Conservation (phyloP, 2,329 filamentous ascomycete species). For the Claviceps africana region DNA sequence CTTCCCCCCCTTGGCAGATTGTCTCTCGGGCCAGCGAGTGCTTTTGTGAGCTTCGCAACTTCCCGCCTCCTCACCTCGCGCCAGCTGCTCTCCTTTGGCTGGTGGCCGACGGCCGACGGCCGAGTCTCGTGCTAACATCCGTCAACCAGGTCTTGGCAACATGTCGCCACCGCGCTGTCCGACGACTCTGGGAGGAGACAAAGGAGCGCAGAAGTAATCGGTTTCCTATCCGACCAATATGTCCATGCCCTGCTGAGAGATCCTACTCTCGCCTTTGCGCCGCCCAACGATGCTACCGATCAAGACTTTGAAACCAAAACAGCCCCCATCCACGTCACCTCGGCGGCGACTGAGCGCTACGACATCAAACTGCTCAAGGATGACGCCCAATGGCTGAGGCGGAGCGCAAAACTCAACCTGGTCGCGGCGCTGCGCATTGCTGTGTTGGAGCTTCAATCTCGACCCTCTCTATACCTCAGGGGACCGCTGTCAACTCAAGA, state of each 20-base stretch:
- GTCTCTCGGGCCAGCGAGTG: slow-evolving; percentile 64
- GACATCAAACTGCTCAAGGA: slow-evolving; percentile 69
- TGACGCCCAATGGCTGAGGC: slow-evolving; percentile 76
- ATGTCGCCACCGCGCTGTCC: slow-evolving; percentile 39
- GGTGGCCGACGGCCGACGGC: background rate
- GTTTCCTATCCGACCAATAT: slow-evolving; percentile 58
- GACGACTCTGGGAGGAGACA: slow-evolving; percentile 44
- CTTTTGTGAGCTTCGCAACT: slow-evolving; percentile 51
- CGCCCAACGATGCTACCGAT: slow-evolving; percentile 48
- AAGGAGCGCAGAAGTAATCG: slow-evolving; percentile 39
- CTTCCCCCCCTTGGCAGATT: slow-evolving; percentile 74
- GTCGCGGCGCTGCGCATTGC: slow-evolving; percentile 67
- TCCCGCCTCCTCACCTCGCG: background rate
- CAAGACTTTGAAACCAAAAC: slow-evolving; percentile 70
- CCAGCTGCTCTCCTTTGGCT: background rate
- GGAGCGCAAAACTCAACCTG: slow-evolving; percentile 64
- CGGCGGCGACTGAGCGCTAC: slow-evolving; percentile 50
- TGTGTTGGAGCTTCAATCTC: slow-evolving; percentile 70
- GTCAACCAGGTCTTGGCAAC: slow-evolving; percentile 43
- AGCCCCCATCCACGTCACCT: slow-evolving; percentile 70
- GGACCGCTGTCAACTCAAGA: slow-evolving; percentile 66
- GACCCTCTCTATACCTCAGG: slow-evolving; percentile 58
- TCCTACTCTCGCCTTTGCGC: slow-evolving; percentile 53
- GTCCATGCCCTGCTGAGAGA: slow-evolving; percentile 54
- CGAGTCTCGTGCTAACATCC: slow-evolving; percentile 9